Evolutionary conservation across 1,284 basidiomycete species (phyloP), one percentile per base, ranked within the genome.

Genomic region (Agaricales sp.): DNA sequence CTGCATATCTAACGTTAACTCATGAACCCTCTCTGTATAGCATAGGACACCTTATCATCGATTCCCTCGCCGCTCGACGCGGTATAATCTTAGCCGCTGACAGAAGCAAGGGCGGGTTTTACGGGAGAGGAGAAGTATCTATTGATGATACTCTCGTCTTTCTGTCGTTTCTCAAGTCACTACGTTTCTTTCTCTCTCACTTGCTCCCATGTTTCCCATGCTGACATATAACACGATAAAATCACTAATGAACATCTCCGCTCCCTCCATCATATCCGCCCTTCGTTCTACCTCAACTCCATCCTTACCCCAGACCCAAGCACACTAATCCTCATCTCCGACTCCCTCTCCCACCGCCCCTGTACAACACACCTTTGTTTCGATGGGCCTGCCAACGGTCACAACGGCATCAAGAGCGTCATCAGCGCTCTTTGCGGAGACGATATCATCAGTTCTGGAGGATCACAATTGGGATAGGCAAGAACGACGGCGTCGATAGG

Each of bases 221-320:
- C 30, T 35, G n/a, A n/a, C n/a, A n/a, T n/a, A n/a, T n/a, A 35
- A 35, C 30, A n/a, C 8, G 47, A 24, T 57, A 88, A 85, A 79
- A 53, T 69, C 75, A 3, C 61, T 84, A 35, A 88, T 89, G 86
- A 89, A 89, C 60, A 68, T 87, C 30, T 84, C 82, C 45, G 87
- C 87, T 1, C 75, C 74, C 20, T 75, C 81, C 4, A 75, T 87
- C 30, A 74, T 68, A 21, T 56, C 69, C 24, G 73, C 72, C 23
- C 73, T 77, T 51, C 73, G 75, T 43, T 68, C 67, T 51, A 68
- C 70, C 25, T 62, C 62, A 47, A 54, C 60, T 3, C 73, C 79
- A 0, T 62, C 57, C 19, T 67, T 71, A 38, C 16, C 11, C 16
- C 30, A 12, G 16, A 11, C 30, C 11, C 11, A 11, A 12, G 12